phyloP scores from a whole-genome alignment of 257 asterid species.

The Solanum gandarillasii region DNA sequence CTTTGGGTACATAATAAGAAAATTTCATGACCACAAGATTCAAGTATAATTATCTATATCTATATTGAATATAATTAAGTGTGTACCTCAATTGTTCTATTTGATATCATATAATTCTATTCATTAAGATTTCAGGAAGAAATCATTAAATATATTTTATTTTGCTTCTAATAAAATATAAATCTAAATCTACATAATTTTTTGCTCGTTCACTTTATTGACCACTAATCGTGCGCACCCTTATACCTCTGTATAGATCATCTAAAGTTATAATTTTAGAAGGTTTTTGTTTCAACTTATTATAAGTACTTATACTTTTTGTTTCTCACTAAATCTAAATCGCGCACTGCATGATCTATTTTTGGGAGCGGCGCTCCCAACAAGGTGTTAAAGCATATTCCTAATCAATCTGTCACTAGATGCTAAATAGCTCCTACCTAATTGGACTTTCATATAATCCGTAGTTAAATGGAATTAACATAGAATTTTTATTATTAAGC shows the following conservation, averaged over 20 bases:
- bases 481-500: no score
- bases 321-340: no score
- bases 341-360: fast-evolving
- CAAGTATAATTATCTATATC: no score
- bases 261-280: no score
- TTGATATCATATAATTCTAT: not conserved
- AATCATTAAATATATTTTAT: not conserved
- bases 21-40: not conserved
- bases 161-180: not conserved
- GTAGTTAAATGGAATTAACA: not conserved
- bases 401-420: no score
- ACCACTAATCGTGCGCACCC: no score
- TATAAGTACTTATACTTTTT: no score
- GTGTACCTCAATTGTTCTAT: not conserved
- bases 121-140: not conserved
- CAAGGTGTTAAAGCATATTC: not conserved
- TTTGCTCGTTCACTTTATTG: no score
- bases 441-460: not conserved
- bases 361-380: fast-evolving
- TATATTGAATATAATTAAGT: no score
- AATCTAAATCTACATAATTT: no score
- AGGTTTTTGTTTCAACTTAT: no score
- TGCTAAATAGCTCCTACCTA: not conserved
- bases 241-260: no score
- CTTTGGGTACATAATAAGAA: not conserved